These are phyloP conservation scores for Ogataea haglerorum DNA, from an alignment of 805 yeast species.

Conservation along the genomic window DNA sequence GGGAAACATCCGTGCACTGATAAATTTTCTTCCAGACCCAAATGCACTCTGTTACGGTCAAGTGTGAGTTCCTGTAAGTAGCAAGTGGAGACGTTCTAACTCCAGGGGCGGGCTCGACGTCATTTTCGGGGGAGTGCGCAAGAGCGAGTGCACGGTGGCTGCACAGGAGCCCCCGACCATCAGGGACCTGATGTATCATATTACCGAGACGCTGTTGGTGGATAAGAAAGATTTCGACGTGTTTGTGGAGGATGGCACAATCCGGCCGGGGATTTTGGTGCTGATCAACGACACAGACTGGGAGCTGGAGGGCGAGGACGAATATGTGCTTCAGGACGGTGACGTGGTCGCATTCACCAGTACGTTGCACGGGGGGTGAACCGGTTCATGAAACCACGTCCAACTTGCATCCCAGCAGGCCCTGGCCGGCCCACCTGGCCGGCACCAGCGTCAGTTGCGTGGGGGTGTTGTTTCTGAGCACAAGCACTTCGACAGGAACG, in stretches of 20 bases:
- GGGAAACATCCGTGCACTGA: slow-evolving; percentile 11
- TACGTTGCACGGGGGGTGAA: slow-evolving; percentile 84
- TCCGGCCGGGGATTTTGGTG: slow-evolving; percentile 90
- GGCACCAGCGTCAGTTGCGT: slow-evolving; percentile 41
- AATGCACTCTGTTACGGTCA: slow-evolving; percentile 34
- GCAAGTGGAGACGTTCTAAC: slow-evolving; percentile 2
- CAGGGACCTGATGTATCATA: slow-evolving; percentile 52
- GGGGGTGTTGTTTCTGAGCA: slow-evolving; percentile 21
- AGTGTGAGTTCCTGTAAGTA: slow-evolving; percentile 41
- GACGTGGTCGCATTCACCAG: slow-evolving; percentile 86
- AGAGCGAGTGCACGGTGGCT: slow-evolving; percentile 46
- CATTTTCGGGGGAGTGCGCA: slow-evolving; percentile 59
- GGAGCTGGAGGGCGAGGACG: slow-evolving; percentile 91
- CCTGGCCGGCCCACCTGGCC: slow-evolving; percentile 60
- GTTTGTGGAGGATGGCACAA: slow-evolving; percentile 75
- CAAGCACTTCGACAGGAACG: slow-evolving; percentile 14
- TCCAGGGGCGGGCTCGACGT: slow-evolving; percentile 81
- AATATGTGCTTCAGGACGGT: slow-evolving; percentile 67
- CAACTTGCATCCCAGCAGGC: slow-evolving; percentile 66
- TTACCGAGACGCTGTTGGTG: slow-evolving; percentile 52
- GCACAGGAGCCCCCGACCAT: slow-evolving; percentile 32
- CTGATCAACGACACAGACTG: slow-evolving; percentile 93
- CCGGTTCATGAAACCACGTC: slow-evolving; percentile 22
- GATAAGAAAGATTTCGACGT: slow-evolving; percentile 65
- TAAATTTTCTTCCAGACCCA: not conserved